phyloP scores from a whole-genome alignment of 139 green algal genomes.

The Pycnococcus provasolii region DNA sequence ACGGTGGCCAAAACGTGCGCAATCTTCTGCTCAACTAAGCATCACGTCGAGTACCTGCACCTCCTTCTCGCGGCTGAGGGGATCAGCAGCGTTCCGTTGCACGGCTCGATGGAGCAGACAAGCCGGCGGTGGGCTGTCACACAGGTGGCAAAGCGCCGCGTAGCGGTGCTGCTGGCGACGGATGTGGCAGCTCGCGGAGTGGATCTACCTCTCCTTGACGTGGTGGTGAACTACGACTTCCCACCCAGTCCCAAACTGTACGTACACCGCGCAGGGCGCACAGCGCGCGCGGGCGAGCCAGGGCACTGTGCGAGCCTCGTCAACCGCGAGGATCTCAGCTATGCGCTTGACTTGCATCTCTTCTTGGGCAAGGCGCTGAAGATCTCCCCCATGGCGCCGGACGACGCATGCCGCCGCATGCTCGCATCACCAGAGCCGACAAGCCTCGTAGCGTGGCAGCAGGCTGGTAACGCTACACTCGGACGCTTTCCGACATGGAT shows the following conservation, averaged over 20 bases:
- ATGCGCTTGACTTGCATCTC: conserved; percentile 90
- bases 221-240: conserved; percentile 90
- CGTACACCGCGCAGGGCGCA: conserved; percentile 69
- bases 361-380: conserved; percentile 64
- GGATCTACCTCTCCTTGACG: conserved; percentile 96
- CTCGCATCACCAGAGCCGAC: conserved; percentile 1
- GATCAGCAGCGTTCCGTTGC: conserved; percentile 57
- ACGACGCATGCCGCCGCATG: conserved; percentile 2
- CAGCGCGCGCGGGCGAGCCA: conserved; percentile 52
- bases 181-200: conserved; percentile 96
- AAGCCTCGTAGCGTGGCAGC: neutral
- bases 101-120: conserved; percentile 90
- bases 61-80: conserved; percentile 59
- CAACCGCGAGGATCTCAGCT: conserved; percentile 60
- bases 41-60: conserved; percentile 86
- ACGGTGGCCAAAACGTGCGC: neutral
- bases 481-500: conserved; percentile 36
- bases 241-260: conserved; percentile 65
- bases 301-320: conserved; percentile 12
- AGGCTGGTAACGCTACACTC: conserved; percentile 22
- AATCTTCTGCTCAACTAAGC: conserved; percentile 59
- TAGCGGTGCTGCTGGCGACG: conserved; percentile 76
- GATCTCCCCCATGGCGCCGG: conserved; percentile 31
- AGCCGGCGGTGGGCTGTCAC: conserved; percentile 87
- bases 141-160: conserved; percentile 62